Evolutionary conservation across 1,284 basidiomycete genomes (phyloP), one percentile per base, ranked within the genome.

Genomic region (Ceratobasidium sp.): DNA sequence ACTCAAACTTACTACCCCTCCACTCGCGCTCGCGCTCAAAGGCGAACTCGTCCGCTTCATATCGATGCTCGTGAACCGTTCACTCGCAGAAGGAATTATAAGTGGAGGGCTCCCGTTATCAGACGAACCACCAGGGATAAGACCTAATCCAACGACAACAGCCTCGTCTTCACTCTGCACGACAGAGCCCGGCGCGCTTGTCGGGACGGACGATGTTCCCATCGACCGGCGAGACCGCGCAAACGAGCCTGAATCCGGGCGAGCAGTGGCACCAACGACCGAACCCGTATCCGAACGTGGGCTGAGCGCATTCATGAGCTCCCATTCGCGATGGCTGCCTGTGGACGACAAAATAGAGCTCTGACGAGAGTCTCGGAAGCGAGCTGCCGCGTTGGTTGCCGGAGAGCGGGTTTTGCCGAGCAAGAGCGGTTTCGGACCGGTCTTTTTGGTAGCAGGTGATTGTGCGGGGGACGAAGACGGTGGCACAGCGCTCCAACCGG

Each of bases 281-380:
- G 61, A 77, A 23, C 77, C 61, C 26, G 77, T 44, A 20, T 69
- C 65, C 28, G 52, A 77, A 68, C 46, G 68, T n/a, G 62, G 70
- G 54, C 59, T 79, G 52, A 57, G 77, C 6, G 48, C 23, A 26
- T 61, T 68, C 70, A 50, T 73, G 48, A 65, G 54, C 65, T 50
- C 75, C 67, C 66, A 70, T 61, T 68, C 71, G 15, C 65, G 78
- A 20, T 67, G 64, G 33, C 71, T 73, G n/a, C 62, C 77, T n/a
- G 62, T 50, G 15, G 67, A 65, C 20, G 79, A 80, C n/a, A 77
- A 80, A 33, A 80, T 61, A 9, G 79, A 80, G 44, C 77, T 78
- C 17, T 77, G 79, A 12, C 79, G 65, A 13, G 79, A 80, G 64
- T 44, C 56, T 42, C 65, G 75, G 54, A 65, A 67, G 54, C 56